Conservation (phyloP, 1,284 basidiomycete genomes). For the Ganoderma leucocontextum region DNA sequence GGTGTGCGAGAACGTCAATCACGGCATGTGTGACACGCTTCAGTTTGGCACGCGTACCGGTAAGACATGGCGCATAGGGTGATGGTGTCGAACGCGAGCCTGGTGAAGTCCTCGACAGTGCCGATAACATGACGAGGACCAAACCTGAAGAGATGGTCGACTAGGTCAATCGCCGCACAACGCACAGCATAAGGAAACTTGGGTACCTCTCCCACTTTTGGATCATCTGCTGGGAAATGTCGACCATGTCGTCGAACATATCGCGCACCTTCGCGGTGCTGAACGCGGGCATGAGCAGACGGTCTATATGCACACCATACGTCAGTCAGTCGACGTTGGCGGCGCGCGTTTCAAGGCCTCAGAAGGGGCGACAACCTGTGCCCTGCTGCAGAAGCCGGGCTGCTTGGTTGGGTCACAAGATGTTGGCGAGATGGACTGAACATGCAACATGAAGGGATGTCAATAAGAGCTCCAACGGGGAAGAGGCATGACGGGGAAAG, state of each 20-base stretch:
- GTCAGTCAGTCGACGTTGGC: neutral
- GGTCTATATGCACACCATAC: constrained; percentile 44
- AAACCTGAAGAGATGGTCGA: constrained; percentile 41
- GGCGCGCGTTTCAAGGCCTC: neutral
- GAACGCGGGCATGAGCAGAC: constrained; percentile 62
- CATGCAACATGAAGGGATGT: too few species aligned
- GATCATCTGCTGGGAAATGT: constrained; percentile 57
- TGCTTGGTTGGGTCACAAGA: too few species aligned
- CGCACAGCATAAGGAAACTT: neutral
- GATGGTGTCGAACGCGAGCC: constrained; percentile 57
- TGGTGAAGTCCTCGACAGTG: constrained; percentile 56
- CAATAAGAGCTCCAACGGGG: too few species aligned
- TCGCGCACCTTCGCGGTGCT: constrained; percentile 53
- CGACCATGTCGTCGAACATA: constrained; percentile 61
- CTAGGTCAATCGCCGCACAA: neutral
- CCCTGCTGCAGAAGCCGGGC: too few species aligned
- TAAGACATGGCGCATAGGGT: constrained; percentile 55
- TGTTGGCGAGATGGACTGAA: too few species aligned
- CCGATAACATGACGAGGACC: constrained; percentile 52
- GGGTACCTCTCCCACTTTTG: constrained; percentile 55
- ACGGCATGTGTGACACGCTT: neutral
- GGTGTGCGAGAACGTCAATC: neutral
- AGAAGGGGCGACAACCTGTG: too few species aligned
- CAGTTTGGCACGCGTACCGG: constrained; percentile 39
- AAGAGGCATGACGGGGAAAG: too few species aligned